Conservation (phyloP, 225 moss, liverwort and hornwort species). For the Sphagnum contortum region DNA sequence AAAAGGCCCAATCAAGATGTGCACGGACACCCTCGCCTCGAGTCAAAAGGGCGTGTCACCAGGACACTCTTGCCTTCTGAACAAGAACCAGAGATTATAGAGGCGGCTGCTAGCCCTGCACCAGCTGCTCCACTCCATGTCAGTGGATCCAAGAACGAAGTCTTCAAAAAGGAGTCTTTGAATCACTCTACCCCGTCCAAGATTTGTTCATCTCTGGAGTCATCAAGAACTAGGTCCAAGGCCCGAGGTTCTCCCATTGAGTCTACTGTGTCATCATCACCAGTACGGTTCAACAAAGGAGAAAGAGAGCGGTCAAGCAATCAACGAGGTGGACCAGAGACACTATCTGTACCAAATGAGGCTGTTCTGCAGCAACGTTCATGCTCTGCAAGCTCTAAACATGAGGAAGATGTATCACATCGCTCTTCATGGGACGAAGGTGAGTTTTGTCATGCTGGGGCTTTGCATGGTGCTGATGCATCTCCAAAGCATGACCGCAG, state of each 20-base stretch:
- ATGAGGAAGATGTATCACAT: constrained; percentile 32
- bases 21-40: not conserved
- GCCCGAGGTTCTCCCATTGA: constrained; percentile 70
- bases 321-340: constrained; percentile 23
- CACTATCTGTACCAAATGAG: constrained; percentile 18
- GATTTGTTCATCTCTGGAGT: constrained; percentile 53
- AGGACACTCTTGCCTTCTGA: constrained; percentile 16
- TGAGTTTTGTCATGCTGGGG: constrained; percentile 37
- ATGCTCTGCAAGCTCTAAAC: constrained; percentile 34
- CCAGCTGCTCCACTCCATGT: constrained; percentile 12
- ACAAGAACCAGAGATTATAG: constrained; percentile 2
- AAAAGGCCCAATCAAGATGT: constrained; percentile 44
- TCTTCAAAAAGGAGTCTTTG: constrained; percentile 28
- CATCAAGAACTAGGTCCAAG: constrained; percentile 66
- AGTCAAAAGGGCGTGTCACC: constrained; percentile 12
- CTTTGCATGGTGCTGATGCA: constrained; percentile 24
- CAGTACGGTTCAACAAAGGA: constrained; percentile 60
- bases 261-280: constrained; percentile 93
- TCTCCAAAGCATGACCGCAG: constrained; percentile 38
- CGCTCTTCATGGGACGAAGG: constrained; percentile 48
- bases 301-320: constrained; percentile 2
- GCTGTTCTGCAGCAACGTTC: constrained; percentile 23
- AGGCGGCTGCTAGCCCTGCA: constrained; percentile 1
- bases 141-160: constrained; percentile 10
- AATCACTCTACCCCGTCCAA: constrained; percentile 69